Percentiles rank a stretch among this genome's conserved stretches.
Conservation (phyloP, 2,329 filamentous ascomycete species). For the Sclerotinia nivalis region DNA sequence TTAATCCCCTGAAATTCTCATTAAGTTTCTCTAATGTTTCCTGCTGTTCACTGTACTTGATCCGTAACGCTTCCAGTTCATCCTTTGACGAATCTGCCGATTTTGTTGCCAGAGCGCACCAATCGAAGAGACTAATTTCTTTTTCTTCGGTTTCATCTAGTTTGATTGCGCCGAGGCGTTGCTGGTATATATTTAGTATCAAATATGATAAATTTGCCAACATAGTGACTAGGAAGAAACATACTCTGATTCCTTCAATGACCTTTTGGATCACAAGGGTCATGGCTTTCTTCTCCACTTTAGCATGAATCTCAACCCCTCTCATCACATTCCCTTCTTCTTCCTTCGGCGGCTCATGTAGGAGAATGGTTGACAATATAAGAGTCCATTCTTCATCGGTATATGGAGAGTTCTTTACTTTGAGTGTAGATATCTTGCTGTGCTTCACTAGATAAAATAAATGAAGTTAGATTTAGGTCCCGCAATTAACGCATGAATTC, state of each 20-base stretch:
- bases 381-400: slow-evolving; percentile 66
- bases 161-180: slow-evolving; percentile 67
- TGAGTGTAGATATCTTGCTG: slow-evolving; percentile 53
- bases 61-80: slow-evolving; percentile 41
- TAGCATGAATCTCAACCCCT: slow-evolving; percentile 61
- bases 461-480: slow-evolving; percentile 33
- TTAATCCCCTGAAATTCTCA: slow-evolving; percentile 64
- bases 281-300: slow-evolving; percentile 55
- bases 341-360: slow-evolving; percentile 46
- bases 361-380: slow-evolving; percentile 59
- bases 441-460: slow-evolving; percentile 53
- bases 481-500: slow-evolving; percentile 38
- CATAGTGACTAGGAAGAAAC: not conserved
- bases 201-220: slow-evolving; percentile 18
- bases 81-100: slow-evolving; percentile 26
- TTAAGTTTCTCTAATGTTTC: slow-evolving; percentile 59
- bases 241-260: slow-evolving; percentile 68
- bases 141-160: slow-evolving; percentile 55
- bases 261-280: slow-evolving; percentile 65
- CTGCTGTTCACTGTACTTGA: slow-evolving; percentile 51
- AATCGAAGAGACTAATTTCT: slow-evolving; percentile 66
- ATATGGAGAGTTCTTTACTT: slow-evolving; percentile 55
- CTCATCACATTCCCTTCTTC: slow-evolving; percentile 56
- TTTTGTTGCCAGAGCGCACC: slow-evolving; percentile 62
- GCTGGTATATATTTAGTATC: slow-evolving; percentile 46